Percentiles rank a stretch among this genome's conserved stretches.
phyloP scores from a whole-genome alignment of 441 rosid genomes.

The Gossypium gossypioides region DNA sequence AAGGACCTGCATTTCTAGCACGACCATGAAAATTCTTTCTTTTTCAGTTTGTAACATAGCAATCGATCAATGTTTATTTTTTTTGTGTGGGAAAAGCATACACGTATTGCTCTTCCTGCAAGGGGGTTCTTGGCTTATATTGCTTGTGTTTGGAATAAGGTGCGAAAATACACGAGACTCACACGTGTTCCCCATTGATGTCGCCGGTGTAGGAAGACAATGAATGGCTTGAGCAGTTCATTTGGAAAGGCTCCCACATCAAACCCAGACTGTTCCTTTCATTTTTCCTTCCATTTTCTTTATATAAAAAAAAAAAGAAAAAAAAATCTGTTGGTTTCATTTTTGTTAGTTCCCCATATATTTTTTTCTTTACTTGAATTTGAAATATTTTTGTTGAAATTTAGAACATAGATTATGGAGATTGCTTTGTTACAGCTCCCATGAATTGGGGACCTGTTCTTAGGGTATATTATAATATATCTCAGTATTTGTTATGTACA shows the following conservation, averaged over 20 bases:
- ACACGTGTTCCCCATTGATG: constrained; percentile 16
- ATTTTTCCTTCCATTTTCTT: constrained; percentile 8
- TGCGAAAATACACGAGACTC: constrained; percentile 11
- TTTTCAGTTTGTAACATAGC: constrained; percentile 63
- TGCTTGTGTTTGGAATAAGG: constrained; percentile 24
- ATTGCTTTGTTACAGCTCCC: constrained; percentile 43
- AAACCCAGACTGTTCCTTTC: constrained; percentile 16
- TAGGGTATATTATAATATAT: constrained; percentile 26
- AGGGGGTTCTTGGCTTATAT: constrained; percentile 26
- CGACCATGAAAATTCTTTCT: constrained; percentile 48
- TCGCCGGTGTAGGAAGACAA: constrained; percentile 25
- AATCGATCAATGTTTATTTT: constrained; percentile 37
- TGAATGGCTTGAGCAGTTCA: constrained; percentile 26
- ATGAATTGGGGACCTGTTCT: constrained; percentile 29
- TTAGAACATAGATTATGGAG: constrained; percentile 43
- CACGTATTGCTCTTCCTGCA: constrained; percentile 28
- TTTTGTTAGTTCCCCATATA: constrained; percentile 20
- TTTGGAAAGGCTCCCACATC: constrained; percentile 27
- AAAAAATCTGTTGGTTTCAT: constrained; percentile 8
- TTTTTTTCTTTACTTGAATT: constrained; percentile 16
- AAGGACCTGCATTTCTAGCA: constrained; percentile 26
- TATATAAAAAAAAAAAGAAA: neutral
- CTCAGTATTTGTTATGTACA: constrained; percentile 31
- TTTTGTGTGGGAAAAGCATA: constrained; percentile 36
- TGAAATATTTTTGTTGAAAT: constrained; percentile 24